These are phyloP conservation scores for Bidens hawaiensis DNA, from an alignment of 140 eudicot genomes.

Conservation along the genomic window DNA sequence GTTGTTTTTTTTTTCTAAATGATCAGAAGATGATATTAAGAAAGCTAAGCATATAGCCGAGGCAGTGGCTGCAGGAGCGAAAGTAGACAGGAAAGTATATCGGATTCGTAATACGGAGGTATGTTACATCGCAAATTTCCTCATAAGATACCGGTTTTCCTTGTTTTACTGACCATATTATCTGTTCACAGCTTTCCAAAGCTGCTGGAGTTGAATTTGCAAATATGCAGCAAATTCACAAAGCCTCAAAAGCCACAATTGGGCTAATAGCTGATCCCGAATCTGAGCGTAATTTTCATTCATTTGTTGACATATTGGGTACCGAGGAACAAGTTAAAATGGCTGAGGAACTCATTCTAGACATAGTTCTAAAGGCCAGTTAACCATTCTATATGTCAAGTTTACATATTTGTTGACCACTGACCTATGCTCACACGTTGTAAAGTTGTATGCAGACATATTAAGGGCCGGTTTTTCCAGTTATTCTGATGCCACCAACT, in stretches of 20 bases:
- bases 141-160: neutral
- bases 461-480: neutral
- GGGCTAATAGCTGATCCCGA: conserved; percentile 18
- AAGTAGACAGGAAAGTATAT: conserved; percentile 17
- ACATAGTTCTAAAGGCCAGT: conserved; percentile 17
- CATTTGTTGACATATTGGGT: conserved; percentile 26
- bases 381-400: neutral
- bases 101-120: conserved; percentile 28
- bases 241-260: conserved; percentile 24
- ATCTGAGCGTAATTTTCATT: neutral
- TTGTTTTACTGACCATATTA: neutral
- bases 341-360: conserved; percentile 30
- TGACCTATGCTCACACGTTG: neutral
- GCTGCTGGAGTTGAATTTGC: neutral
- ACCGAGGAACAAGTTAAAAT: conserved; percentile 21
- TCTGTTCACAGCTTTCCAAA: conserved; percentile 14
- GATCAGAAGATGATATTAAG: conserved; percentile 19
- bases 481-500: conserved; percentile 31
- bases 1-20: neutral
- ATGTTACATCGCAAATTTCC: neutral
- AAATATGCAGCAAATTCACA: conserved; percentile 15
- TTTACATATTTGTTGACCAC: neutral
- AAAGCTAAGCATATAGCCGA: conserved; percentile 15
- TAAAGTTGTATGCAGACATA: conserved; percentile 4
- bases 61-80: conserved; percentile 23